Base-by-base conservation (phyloP, 1,284 basidiomycete species). In the Trametes versicolor region DNA sequence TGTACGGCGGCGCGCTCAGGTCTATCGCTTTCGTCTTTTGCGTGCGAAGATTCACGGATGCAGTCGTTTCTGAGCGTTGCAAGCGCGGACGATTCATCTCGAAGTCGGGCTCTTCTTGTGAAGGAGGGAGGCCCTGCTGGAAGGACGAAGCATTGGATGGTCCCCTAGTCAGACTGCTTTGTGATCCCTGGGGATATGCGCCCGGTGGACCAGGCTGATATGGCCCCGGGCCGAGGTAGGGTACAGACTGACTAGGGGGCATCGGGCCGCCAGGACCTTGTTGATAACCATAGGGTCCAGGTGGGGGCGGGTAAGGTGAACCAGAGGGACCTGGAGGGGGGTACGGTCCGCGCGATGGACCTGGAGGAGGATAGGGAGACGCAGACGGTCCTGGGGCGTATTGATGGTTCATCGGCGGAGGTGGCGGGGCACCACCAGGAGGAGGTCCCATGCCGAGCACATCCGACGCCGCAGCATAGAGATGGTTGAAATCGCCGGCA, bases 1-100 rank as follows among this genome's bases (percentile, higher is more conserved):
- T 98, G 79, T 90, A 96, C 1, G 95, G 95, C 25, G 95, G 95
- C 8, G 94, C 90, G 64, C 86, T 90, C 58, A 96, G 83, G 75
- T 97, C 95, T 59, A 96, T 89, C 5, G 95, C 93, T 76, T 93
- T 94, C 64, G 85, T 91, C 76, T 91, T 91, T 54, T 84, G 83
- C 8, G 89, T 83, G n/a, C 88, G 86, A 13, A 85, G 84, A 52
- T 84, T 80, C 27, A 89, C 84, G 1, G 88, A 87, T 34, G 82
- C 79, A 7, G 82, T 82, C 5, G 88, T 90, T 50, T 82, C 85
- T 1, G 84, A 81, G 19, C 89, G 86, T 54, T 85, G 78, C 39
- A 91, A 77, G 21, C 83, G 73, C 6, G 87, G 81, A n/a, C 90
- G 82, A 53, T 63, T 67, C 67, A 82, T 77, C 65, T 88, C 87